Evolutionary conservation across 2,329 filamentous ascomycete species (phyloP).

Genomic region (Calcarisporium arbuscula): DNA sequence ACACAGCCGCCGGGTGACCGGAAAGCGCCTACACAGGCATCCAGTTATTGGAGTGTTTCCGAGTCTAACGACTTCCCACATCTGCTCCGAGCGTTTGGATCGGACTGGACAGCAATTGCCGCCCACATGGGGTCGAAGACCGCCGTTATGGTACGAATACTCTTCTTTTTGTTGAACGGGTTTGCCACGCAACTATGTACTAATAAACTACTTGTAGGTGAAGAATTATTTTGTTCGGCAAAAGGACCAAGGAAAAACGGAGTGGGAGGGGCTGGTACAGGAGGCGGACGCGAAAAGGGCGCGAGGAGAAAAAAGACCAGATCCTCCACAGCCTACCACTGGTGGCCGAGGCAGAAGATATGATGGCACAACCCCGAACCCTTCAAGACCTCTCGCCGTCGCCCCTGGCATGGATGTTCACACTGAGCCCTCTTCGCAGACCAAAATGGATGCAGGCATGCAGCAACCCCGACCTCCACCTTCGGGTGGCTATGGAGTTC

Average conservation of each 20-base stretch:
- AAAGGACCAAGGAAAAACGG: conserved; percentile 51
- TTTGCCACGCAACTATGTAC: neutral
- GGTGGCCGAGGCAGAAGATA: conserved; percentile 45
- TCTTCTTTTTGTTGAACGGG: neutral
- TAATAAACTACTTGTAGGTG: conserved; percentile 38
- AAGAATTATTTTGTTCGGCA: conserved; percentile 63
- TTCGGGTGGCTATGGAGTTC: conserved; percentile 37
- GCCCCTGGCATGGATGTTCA: conserved; percentile 37
- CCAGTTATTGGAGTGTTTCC: conserved; percentile 83
- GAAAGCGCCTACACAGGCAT: conserved; percentile 52
- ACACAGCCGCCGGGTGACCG: conserved; percentile 40
- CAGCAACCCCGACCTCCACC: conserved; percentile 29
- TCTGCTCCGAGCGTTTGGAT: conserved; percentile 68
- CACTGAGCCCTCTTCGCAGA: conserved; percentile 35
- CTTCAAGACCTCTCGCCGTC: conserved; percentile 39
- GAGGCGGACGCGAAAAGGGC: conserved; percentile 52
- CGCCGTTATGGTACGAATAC: conserved; percentile 67
- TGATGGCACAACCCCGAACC: conserved; percentile 27
- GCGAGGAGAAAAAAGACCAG: conserved; percentile 53
- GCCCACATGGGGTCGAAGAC: conserved; percentile 79
- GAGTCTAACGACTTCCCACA: conserved; percentile 72
- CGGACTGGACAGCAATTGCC: conserved; percentile 71
- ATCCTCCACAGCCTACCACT: conserved; percentile 51
- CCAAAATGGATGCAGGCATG: conserved; percentile 37
- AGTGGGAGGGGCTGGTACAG: conserved; percentile 53